Conservation (phyloP, 2,329 filamentous ascomycete genomes). For the Coniochaeta pulveracea region DNA sequence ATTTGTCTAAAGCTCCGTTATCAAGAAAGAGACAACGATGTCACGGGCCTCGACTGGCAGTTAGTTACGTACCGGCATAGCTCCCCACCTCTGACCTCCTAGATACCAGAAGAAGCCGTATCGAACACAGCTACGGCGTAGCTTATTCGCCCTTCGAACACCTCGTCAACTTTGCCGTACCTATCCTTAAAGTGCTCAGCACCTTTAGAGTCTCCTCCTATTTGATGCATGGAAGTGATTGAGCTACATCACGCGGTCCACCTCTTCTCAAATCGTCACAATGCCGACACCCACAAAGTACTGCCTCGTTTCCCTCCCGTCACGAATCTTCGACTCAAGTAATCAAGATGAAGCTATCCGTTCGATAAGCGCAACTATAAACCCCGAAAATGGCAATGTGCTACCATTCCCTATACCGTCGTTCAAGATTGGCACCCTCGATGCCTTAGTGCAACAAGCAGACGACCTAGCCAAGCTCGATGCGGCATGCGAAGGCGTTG, state of each 20-base stretch:
- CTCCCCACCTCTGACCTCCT: too few species aligned
- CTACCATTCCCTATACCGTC: conserved; percentile 74
- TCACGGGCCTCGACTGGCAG: too few species aligned
- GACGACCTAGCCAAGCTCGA: conserved; percentile 91
- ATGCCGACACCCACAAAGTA: conserved; percentile 51
- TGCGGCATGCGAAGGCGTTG: conserved; percentile 65
- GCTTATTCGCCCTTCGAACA: too few species aligned
- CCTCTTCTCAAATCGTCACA: conserved; percentile 5
- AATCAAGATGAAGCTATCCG: conserved; percentile 73
- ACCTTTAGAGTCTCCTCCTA: not conserved
- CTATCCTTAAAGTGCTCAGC: not conserved
- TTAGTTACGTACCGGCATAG: too few species aligned
- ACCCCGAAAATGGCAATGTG: conserved; percentile 64
- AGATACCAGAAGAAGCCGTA: conserved; percentile 1
- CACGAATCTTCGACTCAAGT: conserved; percentile 71
- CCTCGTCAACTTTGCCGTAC: not conserved
- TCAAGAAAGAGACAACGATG: too few species aligned
- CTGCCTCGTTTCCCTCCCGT: conserved; percentile 80
- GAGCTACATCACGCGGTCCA: not conserved
- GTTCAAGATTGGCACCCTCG: conserved; percentile 96
- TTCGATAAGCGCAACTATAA: conserved; percentile 61
- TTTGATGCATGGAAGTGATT: not conserved
- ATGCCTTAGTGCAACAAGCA: conserved; percentile 89
- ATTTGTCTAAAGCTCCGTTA: too few species aligned
- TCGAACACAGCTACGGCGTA: too few species aligned